Conservation (phyloP, 2,329 filamentous ascomycete species). For the Neoscytalidium dimidiatum region DNA sequence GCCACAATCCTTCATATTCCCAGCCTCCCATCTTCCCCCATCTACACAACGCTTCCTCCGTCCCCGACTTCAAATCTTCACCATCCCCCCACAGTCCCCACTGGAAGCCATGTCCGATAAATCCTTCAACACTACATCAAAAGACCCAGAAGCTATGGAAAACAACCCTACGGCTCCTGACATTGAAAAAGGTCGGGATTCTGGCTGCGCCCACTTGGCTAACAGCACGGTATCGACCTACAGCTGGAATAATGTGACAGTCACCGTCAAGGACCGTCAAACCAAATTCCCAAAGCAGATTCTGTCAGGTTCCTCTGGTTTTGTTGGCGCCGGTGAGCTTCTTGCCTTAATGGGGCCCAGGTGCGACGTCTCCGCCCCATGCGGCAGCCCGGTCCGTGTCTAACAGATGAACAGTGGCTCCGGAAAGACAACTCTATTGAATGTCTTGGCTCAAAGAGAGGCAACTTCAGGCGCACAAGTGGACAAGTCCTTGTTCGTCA, state of each 20-base stretch:
- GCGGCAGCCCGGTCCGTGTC: neutral
- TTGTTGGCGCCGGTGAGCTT: constrained; percentile 69
- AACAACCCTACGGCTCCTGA: constrained; percentile 26
- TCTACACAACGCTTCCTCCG: neutral
- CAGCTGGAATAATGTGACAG: constrained; percentile 66
- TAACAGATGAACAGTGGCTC: constrained; percentile 43
- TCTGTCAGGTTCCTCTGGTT: constrained; percentile 63
- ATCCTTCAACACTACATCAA: neutral
- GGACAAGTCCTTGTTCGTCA: constrained; percentile 60
- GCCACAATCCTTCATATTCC: neutral
- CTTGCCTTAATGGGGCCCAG: constrained; percentile 80
- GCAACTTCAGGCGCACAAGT: constrained; percentile 56
- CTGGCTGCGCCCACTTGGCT: constrained; percentile 53
- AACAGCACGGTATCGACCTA: constrained; percentile 67
- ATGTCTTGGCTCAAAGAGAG: constrained; percentile 69
- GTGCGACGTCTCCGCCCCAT: constrained; percentile 37
- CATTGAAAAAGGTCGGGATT: constrained; percentile 47
- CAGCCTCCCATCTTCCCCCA: neutral
- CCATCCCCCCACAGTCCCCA: neutral
- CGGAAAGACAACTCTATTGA: constrained; percentile 83
- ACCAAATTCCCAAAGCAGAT: constrained; percentile 66
- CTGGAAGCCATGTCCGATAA: neutral
- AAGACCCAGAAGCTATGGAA: neutral
- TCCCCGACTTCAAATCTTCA: neutral
- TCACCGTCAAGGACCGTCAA: constrained; percentile 71